Conservation (phyloP, 345 rosid species). For the Lumnitzera littorea region DNA sequence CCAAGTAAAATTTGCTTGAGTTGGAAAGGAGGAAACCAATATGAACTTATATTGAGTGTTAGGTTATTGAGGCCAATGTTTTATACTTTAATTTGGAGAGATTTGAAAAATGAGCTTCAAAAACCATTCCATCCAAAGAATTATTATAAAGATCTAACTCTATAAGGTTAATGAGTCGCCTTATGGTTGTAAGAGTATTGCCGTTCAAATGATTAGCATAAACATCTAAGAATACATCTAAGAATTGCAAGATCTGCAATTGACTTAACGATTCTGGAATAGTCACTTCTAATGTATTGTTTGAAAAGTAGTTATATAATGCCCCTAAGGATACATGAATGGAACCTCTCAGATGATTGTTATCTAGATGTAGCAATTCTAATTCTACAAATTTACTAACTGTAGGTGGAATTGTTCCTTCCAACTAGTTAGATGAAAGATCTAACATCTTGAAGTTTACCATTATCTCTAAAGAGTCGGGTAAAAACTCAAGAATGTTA, state of each 20-base stretch:
- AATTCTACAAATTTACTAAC: background rate
- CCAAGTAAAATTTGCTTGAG: fast-evolving
- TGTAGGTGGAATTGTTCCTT: background rate
- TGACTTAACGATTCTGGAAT: background rate
- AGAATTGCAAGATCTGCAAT: background rate
- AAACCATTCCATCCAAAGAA: slow-evolving; percentile 4
- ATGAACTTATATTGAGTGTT: background rate
- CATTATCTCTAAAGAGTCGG: no score
- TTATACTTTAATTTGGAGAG: background rate
- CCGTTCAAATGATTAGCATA: background rate
- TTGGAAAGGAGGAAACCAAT: slow-evolving; percentile 1
- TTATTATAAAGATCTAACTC: background rate
- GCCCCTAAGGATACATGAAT: background rate
- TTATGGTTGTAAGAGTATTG: background rate
- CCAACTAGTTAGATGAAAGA: slow-evolving; percentile 1
- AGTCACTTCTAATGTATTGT: background rate
- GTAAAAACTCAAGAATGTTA: no score
- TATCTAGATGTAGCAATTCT: background rate
- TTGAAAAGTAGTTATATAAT: background rate
- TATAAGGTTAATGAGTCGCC: background rate
- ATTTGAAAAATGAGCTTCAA: background rate
- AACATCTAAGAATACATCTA: background rate
- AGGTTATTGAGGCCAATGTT: background rate
- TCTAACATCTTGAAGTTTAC: background rate
- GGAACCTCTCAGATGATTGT: background rate